Base-by-base conservation (phyloP, 495 filamentous ascomycete species). In the Viridothelium virens region DNA sequence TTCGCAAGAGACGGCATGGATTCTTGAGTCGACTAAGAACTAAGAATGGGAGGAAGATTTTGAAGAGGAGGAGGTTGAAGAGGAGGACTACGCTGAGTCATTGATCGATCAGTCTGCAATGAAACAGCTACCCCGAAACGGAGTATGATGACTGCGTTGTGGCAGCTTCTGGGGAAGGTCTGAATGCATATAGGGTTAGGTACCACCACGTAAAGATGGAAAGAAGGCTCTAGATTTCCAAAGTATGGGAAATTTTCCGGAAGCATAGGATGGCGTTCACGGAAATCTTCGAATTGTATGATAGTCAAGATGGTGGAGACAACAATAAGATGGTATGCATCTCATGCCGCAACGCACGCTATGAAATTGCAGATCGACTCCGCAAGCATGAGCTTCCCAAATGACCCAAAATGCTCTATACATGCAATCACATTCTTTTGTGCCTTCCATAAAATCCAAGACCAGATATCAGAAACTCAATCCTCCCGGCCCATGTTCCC, bases 1-100 rank as follows among this genome's bases (percentile, higher is more conserved):
- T 91, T 53, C 81, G 89, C 74, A 91, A 90, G 78, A 79, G 88
- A 67, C 79, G 88, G 66, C 83, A 85, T 75, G 88, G 88, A 0
- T 90, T 89, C 76, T 76, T 90, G 74, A 77, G 83, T 14, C 72
- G 88, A 66, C 69, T 86, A 66, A 77, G 77, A 72, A 81, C 80
- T 33, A 77, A 80, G 70, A 83, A 79, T 38, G 88, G 77, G 11
- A 75, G 85, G 67, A 79, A 78, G 75, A 82, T 82, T 44, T 56
- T 91, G 69, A 78, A 73, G 70, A 79, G 86, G 73, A 79, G 88
- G 74, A 79, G 77, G 67, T 64, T 78, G 61, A 89, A 86, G 79
- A 81, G 83, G 64, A 81, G 86, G 75, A 84, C 79, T 74, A 80
- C 72, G 56, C 78, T 89, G 80, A 89, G 84, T 69, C 83, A 85